Evolutionary conservation across 73 alveolate genomes (phyloP).

Genomic region (Paramecium tetraurelia): DNA sequence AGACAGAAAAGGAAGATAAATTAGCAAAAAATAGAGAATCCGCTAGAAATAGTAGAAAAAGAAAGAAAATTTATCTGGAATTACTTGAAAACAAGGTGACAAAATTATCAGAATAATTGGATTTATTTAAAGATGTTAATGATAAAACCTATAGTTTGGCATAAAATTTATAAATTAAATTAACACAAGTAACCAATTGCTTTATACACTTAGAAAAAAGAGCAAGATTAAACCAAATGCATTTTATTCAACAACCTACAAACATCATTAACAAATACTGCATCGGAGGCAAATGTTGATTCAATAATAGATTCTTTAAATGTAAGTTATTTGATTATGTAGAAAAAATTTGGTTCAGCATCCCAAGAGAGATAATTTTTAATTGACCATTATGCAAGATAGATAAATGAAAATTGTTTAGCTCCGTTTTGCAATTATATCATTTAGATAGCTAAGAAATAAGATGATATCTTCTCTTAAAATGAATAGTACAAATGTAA

Average conservation of each 20-base stretch:
- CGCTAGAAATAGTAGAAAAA: constrained; percentile 79
- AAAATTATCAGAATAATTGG: constrained; percentile 1
- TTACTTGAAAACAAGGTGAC: constrained; percentile 65
- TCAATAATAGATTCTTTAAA: constrained; percentile 55
- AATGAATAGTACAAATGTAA: not conserved
- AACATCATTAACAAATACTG: constrained; percentile 13
- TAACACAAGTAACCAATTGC: not conserved
- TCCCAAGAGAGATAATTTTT: not conserved
- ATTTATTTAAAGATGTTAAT: constrained; percentile 19
- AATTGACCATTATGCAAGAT: constrained; percentile 25
- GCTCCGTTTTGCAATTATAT: constrained; percentile 20
- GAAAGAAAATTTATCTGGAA: constrained; percentile 74
- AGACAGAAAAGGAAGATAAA: constrained; percentile 53
- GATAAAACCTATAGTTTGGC: constrained; percentile 7
- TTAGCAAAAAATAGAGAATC: constrained; percentile 77
- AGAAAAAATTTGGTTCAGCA: constrained; percentile 46
- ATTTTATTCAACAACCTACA: constrained; percentile 40
- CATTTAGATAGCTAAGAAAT: not conserved
- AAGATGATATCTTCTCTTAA: not conserved
- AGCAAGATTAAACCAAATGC: constrained; percentile 35
- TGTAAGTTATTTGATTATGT: not conserved
- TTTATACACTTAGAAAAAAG: constrained; percentile 30
- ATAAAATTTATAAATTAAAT: not conserved
- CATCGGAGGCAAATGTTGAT: constrained; percentile 52
- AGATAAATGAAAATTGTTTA: constrained; percentile 34